Percentiles rank a stretch among this genome's conserved stretches.
These are phyloP conservation scores for Pugionium dolabratum DNA, from an alignment of 345 rosid genomes.

Conservation along the genomic window DNA sequence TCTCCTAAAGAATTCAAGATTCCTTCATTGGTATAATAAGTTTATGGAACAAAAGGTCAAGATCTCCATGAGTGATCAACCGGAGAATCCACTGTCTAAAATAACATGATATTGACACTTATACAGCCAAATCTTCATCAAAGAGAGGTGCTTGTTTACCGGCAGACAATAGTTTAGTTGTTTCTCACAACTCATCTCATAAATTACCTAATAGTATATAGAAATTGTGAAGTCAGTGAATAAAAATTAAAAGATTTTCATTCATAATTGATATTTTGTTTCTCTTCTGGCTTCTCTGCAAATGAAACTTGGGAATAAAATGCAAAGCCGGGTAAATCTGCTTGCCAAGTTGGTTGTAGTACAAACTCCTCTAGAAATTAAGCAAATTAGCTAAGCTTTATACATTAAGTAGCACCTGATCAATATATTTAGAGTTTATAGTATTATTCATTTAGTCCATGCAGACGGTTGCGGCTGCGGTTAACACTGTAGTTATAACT, in stretches of 20 bases:
- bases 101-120: constrained; percentile 45
- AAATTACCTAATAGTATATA: constrained; percentile 63
- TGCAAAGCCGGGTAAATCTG: too few species aligned
- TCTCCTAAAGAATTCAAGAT: constrained; percentile 76
- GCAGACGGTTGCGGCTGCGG: too few species aligned
- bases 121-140: constrained; percentile 96
- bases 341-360: too few species aligned
- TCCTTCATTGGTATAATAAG: constrained; percentile 62
- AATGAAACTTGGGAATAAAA: too few species aligned
- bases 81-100: constrained; percentile 1
- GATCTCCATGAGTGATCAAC: constrained; percentile 22
- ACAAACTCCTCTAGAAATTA: too few species aligned
- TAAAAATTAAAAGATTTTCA: neutral
- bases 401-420: too few species aligned
- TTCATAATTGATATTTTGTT: neutral
- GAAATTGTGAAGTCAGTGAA: neutral
- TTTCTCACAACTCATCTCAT: constrained; percentile 94
- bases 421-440: too few species aligned
- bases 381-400: too few species aligned
- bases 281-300: too few species aligned
- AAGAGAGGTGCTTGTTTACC: constrained; percentile 85
- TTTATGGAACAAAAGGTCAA: constrained; percentile 15
- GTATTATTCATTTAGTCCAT: too few species aligned
- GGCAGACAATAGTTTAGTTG: constrained; percentile 86
- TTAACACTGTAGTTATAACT: too few species aligned